Base-by-base conservation (phyloP, 768 basidiomycete genomes). In the Cystobasidium ongulense region DNA sequence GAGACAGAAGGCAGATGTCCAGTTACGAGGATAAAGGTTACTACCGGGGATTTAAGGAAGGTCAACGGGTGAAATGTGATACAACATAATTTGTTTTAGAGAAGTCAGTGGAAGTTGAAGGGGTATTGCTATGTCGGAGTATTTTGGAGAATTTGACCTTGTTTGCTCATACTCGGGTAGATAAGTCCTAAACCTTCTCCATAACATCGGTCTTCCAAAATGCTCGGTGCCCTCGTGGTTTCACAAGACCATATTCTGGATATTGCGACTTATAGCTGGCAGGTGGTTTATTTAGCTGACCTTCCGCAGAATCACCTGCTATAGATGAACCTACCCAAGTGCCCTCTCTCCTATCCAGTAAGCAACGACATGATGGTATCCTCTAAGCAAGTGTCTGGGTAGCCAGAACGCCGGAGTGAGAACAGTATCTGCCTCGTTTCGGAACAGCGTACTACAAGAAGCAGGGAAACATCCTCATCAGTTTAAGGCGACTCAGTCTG, bases 31-130 rank as follows among this genome's bases (percentile, higher is more conserved):
- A 35, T 74, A 63, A 59, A 46, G 15, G 52, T 50, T 4, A 29
- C 73, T n/a, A 66, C 73, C 10, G 75, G 46, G 21, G 74, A 75
- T 38, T 74, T 75, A 39, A 46, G 75, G 36, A 75, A 75, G 63
- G 72, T 75, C 5, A 62, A 75, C 17, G 75, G 75, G 4, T 75
- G 54, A 63, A 25, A 23, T 23, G n/a, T 11, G 1, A 18, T 29
- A 41, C 35, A 64, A 35, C 17, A 23, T 4, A 21, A 21, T 8
- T 15, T 64, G 15, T 25, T 43, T 64, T 21, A 36, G 5, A 3
- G 36, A 21, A 27, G 23, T 1, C 38, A 38, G 33, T 21, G 25
- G 21, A 29, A 23, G 57, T 21, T 35, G 29, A 59, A n/a, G 29
- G 11, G 29, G 57, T 59, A 59, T 23, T 59, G 46, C 46, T 50